Percentiles rank a stretch among this genome's conserved stretches.
Evolutionary conservation across 2,329 filamentous ascomycete genomes (phyloP).

Genomic region (Aspergillus ochraceoroseus): DNA sequence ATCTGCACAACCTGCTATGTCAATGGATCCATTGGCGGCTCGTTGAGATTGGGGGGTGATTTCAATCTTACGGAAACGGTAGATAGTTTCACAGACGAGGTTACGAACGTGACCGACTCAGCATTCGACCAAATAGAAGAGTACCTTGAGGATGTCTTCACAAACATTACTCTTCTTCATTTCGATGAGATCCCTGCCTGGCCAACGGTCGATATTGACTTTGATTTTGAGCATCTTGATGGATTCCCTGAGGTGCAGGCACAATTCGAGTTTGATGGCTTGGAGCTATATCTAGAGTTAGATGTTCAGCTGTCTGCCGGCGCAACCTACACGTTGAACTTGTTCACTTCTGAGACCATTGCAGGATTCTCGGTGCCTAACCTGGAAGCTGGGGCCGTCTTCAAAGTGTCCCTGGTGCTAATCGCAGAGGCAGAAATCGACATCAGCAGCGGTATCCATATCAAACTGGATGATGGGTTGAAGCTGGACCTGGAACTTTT

Average conservation of each 20-base stretch:
- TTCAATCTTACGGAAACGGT: slow-evolving; percentile 4
- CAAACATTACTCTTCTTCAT: not conserved
- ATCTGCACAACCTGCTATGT: slow-evolving; percentile 8
- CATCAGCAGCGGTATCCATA: slow-evolving; percentile 10
- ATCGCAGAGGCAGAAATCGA: slow-evolving; percentile 11
- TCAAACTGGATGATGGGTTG: slow-evolving; percentile 8
- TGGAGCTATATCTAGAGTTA: slow-evolving; percentile 11
- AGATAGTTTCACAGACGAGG: slow-evolving; percentile 1
- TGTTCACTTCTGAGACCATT: slow-evolving; percentile 5
- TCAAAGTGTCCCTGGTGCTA: slow-evolving; percentile 8
- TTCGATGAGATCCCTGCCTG: slow-evolving; percentile 7
- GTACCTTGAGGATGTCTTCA: not conserved
- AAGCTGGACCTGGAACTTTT: slow-evolving; percentile 6
- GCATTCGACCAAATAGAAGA: slow-evolving; percentile 1
- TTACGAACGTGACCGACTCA: slow-evolving; percentile 2
- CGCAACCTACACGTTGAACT: slow-evolving; percentile 10
- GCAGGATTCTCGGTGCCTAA: slow-evolving; percentile 4
- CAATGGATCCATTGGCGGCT: slow-evolving; percentile 6
- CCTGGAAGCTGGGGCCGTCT: slow-evolving; percentile 5
- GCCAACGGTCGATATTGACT: slow-evolving; percentile 9
- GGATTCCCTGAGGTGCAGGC: slow-evolving; percentile 4
- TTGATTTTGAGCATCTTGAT: not conserved
- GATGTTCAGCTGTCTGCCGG: slow-evolving; percentile 9
- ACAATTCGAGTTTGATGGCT: slow-evolving; percentile 3
- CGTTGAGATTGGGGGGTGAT: not conserved